Evolutionary conservation across 805 yeast genomes (phyloP), one percentile per base, ranked within the genome.

Genomic region (Metschnikowia proteae): DNA sequence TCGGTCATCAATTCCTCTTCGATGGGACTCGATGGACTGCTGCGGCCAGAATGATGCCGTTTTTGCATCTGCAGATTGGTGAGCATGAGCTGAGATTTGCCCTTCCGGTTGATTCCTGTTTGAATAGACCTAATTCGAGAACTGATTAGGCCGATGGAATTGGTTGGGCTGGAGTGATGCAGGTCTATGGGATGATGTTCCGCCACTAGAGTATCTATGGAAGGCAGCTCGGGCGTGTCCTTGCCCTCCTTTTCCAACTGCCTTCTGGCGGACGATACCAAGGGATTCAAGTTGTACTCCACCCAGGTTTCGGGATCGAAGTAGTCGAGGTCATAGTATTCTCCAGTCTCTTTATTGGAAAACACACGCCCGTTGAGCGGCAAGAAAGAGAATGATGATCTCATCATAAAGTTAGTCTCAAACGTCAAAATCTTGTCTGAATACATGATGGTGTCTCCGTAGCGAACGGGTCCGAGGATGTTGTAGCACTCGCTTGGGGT

Each of bases 351-450:
- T 29, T 62, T 63, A 62, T 90, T 83, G 43, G 81, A 79, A 61
- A 89, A 91, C 44, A 89, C 82, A 29, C 82, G 74, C 7, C 96
- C 96, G 54, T 79, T 76, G 17, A 80, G 64, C 0, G 97, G 97
- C 31, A 91, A 65, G 63, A 91, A 90, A 32, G 81, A 75, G 66
- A 80, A 90, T 43, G 90, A 81, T 37, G 91, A 83, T 62, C 97
- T 78, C 96, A 90, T 88, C 73, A 88, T 81, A 64, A 91, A 91
- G 58, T 86, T 89, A 8, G 83, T 85, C 61, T 88, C 94, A 31
- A 85, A 82, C 3, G 96, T 84, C 44, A 91, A 68, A 32, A 90
- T 79, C 53, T 81, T 82, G 52, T 84, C 86, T 59, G 86, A 84
- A 46, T 88, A 73, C 52, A 89, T 65, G 4, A 91, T 89, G 36